A percentile compares a stretch with the other conserved stretches of the same genome.
Evolutionary conservation across 768 basidiomycete species (phyloP).

Genomic region (Holtermannia corniformis): DNA sequence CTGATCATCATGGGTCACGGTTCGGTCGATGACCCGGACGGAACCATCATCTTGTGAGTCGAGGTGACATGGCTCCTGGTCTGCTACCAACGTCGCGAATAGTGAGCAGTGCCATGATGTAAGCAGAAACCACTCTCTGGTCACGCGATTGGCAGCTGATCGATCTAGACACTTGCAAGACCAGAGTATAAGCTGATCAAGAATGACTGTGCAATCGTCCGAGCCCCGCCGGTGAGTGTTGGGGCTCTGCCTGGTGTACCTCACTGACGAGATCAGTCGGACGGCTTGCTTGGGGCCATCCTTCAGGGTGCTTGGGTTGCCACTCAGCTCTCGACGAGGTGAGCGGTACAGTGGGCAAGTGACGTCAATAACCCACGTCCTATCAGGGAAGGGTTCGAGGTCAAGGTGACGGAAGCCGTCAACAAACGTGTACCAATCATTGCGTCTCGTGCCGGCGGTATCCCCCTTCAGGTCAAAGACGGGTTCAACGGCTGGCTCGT

Average conservation of each 20-base stretch:
- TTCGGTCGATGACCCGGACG: slow-evolving; percentile 90
- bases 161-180: slow-evolving; percentile 22
- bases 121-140: no score
- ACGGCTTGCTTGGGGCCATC: slow-evolving; percentile 69
- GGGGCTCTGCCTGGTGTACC: slow-evolving; percentile 32
- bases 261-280: slow-evolving; percentile 7
- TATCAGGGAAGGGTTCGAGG: slow-evolving; percentile 75
- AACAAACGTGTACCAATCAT: slow-evolving; percentile 81
- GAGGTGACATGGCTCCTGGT: no score
- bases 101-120: slow-evolving; percentile 35
- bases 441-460: slow-evolving; percentile 77
- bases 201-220: slow-evolving; percentile 59
- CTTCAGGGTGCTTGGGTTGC: slow-evolving; percentile 84
- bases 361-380: neutral
- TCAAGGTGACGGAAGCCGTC: slow-evolving; percentile 83
- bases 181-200: slow-evolving; percentile 26
- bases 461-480: slow-evolving; percentile 80
- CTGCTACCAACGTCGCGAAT: neutral
- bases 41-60: slow-evolving; percentile 42
- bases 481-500: slow-evolving; percentile 83
- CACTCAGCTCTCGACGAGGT: slow-evolving; percentile 75
- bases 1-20: slow-evolving; percentile 60
- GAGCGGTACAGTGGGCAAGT: neutral
- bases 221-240: slow-evolving; percentile 74
- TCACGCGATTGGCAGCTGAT: neutral